phyloP scores from a whole-genome alignment of 805 yeast species.

The Lachancea quebecensis region DNA sequence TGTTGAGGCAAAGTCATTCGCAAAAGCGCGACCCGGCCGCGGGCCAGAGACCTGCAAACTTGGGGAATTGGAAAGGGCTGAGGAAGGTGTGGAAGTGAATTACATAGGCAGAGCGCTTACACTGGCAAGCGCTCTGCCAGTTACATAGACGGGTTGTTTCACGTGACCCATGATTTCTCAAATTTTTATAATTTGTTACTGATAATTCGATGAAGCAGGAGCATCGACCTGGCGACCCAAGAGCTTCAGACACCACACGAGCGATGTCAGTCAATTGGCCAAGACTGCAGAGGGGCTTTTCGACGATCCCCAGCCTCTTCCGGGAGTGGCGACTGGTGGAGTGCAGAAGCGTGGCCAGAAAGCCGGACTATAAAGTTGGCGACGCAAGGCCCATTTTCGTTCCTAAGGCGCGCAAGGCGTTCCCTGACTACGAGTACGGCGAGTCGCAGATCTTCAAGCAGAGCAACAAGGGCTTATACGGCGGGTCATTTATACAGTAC shows the following conservation, averaged over 20 bases:
- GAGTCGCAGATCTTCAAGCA: constrained; percentile 73
- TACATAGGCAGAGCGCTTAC: not conserved
- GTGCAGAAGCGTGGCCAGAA: constrained; percentile 39
- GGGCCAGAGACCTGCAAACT: not conserved
- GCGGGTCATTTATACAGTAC: constrained; percentile 73
- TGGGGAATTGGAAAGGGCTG: constrained; percentile 4
- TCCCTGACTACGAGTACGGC: constrained; percentile 73
- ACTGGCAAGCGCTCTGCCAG: too few relatives aligned
- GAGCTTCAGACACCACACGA: not conserved
- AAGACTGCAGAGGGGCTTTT: constrained; percentile 17
- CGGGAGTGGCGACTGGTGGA: constrained; percentile 42
- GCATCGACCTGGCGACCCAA: not conserved
- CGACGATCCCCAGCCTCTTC: constrained; percentile 11
- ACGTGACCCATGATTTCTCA: too few relatives aligned
- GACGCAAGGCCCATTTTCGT: constrained; percentile 43
- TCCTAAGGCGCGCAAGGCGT: constrained; percentile 38
- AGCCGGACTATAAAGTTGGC: constrained; percentile 44
- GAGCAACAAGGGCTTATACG: constrained; percentile 82
- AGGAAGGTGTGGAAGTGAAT: constrained; percentile 7
- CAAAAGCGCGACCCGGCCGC: not conserved
- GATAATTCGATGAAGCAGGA: too few relatives aligned
- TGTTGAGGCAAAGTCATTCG: not conserved
- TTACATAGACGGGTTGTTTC: too few relatives aligned
- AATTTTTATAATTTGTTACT: too few relatives aligned
- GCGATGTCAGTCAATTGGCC: constrained; percentile 4